phyloP scores from a whole-genome alignment of 1,284 basidiomycete species.

The Butyriboletus appendiculatus region DNA sequence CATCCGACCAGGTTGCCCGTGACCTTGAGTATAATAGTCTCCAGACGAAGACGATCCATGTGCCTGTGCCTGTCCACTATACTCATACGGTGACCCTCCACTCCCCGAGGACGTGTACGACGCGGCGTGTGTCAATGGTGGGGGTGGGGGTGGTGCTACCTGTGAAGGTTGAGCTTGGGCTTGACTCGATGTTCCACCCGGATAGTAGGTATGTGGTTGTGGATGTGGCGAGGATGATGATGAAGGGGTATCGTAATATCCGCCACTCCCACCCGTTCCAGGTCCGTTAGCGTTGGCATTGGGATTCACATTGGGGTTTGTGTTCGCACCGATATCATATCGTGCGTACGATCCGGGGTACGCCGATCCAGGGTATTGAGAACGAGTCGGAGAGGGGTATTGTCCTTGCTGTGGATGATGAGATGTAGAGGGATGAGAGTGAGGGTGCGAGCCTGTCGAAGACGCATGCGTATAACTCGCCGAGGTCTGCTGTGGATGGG shows the following conservation, averaged over 20 bases:
- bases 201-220: conserved; percentile 28
- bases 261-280: conserved; percentile 10
- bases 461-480: conserved; percentile 29
- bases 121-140: conserved; percentile 19
- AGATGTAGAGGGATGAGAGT: conserved; percentile 29
- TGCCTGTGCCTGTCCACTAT: conserved; percentile 18
- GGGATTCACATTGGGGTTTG: conserved; percentile 13
- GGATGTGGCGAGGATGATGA: conserved; percentile 24
- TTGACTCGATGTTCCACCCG: conserved; percentile 20
- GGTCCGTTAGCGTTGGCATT: conserved; percentile 12
- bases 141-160: conserved; percentile 11
- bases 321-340: conserved; percentile 21
- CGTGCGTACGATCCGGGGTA: conserved; percentile 28
- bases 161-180: conserved; percentile 19
- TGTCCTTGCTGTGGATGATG: conserved; percentile 36
- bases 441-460: conserved; percentile 29
- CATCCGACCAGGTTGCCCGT: conserved; percentile 20
- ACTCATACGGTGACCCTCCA: conserved; percentile 29
- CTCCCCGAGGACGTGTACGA: conserved; percentile 29
- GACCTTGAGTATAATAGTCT: conserved; percentile 28
- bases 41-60: conserved; percentile 23
- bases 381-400: conserved; percentile 27
- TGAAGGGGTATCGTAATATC: conserved; percentile 31
- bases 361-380: conserved; percentile 27
- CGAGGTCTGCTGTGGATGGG: conserved; percentile 29